Base-by-base conservation (phyloP, 73 alveolate genomes). In the Paramecium caudatum region DNA sequence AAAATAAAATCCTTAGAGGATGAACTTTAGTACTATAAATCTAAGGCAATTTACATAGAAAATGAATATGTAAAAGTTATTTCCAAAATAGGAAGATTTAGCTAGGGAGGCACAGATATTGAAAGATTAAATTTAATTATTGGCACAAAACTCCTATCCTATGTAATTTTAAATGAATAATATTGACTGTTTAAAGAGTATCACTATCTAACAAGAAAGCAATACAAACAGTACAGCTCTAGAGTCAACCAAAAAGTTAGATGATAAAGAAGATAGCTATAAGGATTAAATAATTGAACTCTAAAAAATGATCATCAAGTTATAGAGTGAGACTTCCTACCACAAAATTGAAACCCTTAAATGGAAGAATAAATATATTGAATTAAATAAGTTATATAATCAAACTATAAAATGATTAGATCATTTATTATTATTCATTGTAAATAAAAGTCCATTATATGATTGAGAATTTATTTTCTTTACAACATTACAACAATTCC, bases 321-420 rank as follows among this genome's bases (percentile, higher is more conserved):
- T 55, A 4, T 21, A 55, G n/a, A 55, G 45, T 10, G 80, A 55
- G 17, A 10, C 80, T 8, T 23, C 80, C 8, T 55, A 16, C 23
- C 23, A 55, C n/a, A 55, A 55, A 55, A 55, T 55, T 12, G 80
- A 55, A 2, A 21, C 80, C 1, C 8, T 55, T 10, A 55, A 55
- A 55, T 55, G 80, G 80, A 55, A 55, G 80, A 55, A 55, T 23
- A 55, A 55, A 55, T 55, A 55, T 23, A 55, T 55, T 55, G 80
- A 55, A 55, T 10, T 55, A 27, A 55, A 55, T 55, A 55, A 55
- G 30, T 55, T 23, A 55, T 55, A 55, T 21, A 55, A 55, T 21
- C 46, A 55, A n/a, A n/a, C n/a, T n/a, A n/a, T n/a, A n/a, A n/a
- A n/a, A n/a, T n/a, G n/a, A n/a, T n/a, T n/a, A n/a, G n/a, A n/a